phyloP scores from a whole-genome alignment of 2,329 filamentous ascomycete species.

The Talaromyces sp. region DNA sequence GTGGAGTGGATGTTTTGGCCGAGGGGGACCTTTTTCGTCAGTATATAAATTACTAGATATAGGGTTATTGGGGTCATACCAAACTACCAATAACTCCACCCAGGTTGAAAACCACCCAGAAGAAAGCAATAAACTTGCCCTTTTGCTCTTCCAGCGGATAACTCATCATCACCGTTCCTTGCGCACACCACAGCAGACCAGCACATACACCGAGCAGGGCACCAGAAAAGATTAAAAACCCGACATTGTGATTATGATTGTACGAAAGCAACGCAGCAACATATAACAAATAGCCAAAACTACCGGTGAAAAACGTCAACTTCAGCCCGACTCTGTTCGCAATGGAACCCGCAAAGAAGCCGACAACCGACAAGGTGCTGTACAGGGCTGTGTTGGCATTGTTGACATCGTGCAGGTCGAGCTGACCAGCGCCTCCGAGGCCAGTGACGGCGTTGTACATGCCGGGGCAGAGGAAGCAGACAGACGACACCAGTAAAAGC shows the following conservation, averaged over 20 bases:
- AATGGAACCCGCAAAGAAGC: constrained; percentile 56
- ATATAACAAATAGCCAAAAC: constrained; percentile 46
- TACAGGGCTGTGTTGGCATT: constrained; percentile 68
- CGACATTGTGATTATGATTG: constrained; percentile 45
- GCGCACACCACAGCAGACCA: constrained; percentile 47
- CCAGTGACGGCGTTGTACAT: constrained; percentile 67
- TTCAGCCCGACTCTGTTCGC: constrained; percentile 42
- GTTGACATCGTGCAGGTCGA: constrained; percentile 55
- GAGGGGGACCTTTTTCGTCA: constrained; percentile 35
- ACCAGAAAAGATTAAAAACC: constrained; percentile 47
- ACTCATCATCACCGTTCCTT: constrained; percentile 61
- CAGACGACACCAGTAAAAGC: constrained; percentile 64
- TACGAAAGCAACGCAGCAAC: constrained; percentile 46
- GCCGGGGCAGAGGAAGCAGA: constrained; percentile 67
- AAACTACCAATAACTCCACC: constrained; percentile 80
- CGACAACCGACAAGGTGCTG: constrained; percentile 63
- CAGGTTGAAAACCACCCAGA: constrained; percentile 94
- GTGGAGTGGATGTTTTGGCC: constrained; percentile 42
- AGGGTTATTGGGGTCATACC: constrained; percentile 36
- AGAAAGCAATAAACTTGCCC: constrained; percentile 82
- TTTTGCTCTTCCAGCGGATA: constrained; percentile 78
- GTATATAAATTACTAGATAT: neutral
- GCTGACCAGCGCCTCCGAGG: constrained; percentile 59
- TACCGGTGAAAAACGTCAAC: constrained; percentile 41
- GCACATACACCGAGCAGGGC: constrained; percentile 47